Evolutionary conservation across 2,329 filamentous ascomycete species (phyloP), one percentile per base, ranked within the genome.

Genomic region (Venturia asperata): DNA sequence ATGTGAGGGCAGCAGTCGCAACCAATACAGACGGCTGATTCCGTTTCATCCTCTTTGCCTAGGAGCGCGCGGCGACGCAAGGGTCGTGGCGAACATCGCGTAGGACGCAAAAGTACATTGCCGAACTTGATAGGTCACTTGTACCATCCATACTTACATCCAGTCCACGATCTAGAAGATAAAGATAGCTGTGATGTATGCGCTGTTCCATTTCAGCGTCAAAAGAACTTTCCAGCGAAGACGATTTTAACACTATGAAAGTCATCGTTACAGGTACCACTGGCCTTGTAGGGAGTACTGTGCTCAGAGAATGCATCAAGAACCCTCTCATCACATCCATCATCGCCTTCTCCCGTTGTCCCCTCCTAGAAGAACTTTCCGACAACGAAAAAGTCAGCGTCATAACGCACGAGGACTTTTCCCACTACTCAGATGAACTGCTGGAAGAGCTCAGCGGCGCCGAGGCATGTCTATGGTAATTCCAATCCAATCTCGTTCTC

Each of bases 331-430:
- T 64, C 45, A 64, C 63, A 19, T 39, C 27, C 21, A 60, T 64
- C 34, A 19, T 64, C 45, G 49, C 49, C 24, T 34, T 64, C 7
- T 52, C 43, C 3, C 62, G 62, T 5, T 49, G 49, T 39, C 27
- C 45, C 19, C 49, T 45, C 15, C 10, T 21, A 27, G 62, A 49
- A 19, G n/a, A 63, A 43, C 24, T 47, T 63, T 24, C 45, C 62
- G 34, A 24, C 15, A 24, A 39, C 19, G 30, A 64, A 0, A 85
- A 87, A 67, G 80, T 85, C 66, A 81, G 83, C 30, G 85, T 91
- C 65, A 86, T 91, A 68, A 77, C 87, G 21, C 87, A 91, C 72
- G 79, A 82, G 17, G 86, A 92, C 73, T 92, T 89, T 70, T 37
- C 30, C 19, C 77, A 73, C 0, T 92, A 90, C 72, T 80, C 83